Conservation (phyloP, 306 rosid genomes). For the Pterocarpus santalinus region DNA sequence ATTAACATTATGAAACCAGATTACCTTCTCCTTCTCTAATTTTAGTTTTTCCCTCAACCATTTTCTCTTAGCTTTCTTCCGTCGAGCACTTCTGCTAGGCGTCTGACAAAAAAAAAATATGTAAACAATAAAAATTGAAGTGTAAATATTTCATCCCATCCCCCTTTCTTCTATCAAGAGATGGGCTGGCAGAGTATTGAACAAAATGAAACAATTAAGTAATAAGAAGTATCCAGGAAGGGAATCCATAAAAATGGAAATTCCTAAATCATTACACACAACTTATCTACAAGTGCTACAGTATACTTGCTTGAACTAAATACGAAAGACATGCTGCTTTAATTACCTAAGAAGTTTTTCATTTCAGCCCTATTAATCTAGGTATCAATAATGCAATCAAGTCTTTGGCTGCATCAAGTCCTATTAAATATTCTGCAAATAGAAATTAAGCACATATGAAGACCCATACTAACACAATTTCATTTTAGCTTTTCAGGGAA, state of each 20-base stretch:
- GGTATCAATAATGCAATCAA: neutral
- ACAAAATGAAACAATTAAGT: constrained; percentile 5
- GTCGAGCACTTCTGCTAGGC: constrained; percentile 90
- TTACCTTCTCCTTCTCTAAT: constrained; percentile 71
- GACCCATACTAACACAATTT: neutral
- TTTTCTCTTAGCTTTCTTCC: constrained; percentile 83
- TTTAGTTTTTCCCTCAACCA: constrained; percentile 84
- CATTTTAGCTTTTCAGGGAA: neutral
- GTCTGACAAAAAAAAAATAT: constrained; percentile 56
- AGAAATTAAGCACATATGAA: constrained; percentile 8
- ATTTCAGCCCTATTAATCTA: constrained; percentile 11
- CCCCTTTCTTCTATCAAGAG: neutral
- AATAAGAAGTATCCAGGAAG: neutral
- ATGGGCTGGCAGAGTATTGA: neutral
- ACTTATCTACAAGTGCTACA: constrained; percentile 13
- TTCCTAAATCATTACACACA: constrained; percentile 31
- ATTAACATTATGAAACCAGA: constrained; percentile 25
- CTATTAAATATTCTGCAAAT: neutral
- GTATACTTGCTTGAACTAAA: constrained; percentile 23
- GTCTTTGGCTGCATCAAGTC: constrained; percentile 3
- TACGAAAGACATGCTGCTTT: neutral
- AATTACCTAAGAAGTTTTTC: neutral
- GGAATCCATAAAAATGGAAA: constrained; percentile 30
- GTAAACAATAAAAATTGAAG: neutral
- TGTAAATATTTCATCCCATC: neutral